These are phyloP conservation scores for Heterobasidion annosum DNA, from an alignment of 1,284 basidiomycete species.

Conservation along the genomic window DNA sequence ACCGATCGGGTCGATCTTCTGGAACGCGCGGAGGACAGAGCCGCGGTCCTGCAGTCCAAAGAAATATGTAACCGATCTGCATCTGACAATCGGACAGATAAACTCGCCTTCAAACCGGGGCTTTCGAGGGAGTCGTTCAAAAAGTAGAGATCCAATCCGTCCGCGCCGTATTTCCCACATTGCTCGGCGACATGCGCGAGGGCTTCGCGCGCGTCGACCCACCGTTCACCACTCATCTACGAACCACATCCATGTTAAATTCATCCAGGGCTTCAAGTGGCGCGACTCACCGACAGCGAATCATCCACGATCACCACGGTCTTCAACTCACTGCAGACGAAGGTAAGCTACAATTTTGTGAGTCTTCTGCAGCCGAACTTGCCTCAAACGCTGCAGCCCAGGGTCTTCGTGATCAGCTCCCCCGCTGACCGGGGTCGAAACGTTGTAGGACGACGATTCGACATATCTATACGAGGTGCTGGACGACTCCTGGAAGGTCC, in stretches of 20 bases:
- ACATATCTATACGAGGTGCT: too few species aligned
- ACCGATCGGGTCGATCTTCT: background rate
- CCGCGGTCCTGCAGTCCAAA: background rate
- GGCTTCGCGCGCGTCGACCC: background rate
- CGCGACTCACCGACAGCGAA: background rate
- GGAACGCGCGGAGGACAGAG: background rate
- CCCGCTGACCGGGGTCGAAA: too few species aligned
- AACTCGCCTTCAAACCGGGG: background rate
- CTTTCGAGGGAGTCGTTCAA: background rate
- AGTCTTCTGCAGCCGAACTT: too few species aligned
- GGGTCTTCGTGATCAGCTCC: too few species aligned
- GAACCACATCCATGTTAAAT: too few species aligned
- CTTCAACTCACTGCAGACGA: background rate
- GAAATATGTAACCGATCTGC: background rate
- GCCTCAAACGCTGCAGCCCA: too few species aligned
- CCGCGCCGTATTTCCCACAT: background rate
- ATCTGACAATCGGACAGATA: background rate
- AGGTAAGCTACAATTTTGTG: background rate
- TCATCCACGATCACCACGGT: background rate
- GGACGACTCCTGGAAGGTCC: background rate
- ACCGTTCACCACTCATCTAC: background rate
- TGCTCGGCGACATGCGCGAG: background rate
- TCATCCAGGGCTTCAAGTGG: background rate
- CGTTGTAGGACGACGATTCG: too few species aligned
- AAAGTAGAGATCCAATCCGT: background rate